Evolutionary conservation across 2,329 filamentous ascomycete genomes (phyloP).

Genomic region (Xylariaceae sp.): DNA sequence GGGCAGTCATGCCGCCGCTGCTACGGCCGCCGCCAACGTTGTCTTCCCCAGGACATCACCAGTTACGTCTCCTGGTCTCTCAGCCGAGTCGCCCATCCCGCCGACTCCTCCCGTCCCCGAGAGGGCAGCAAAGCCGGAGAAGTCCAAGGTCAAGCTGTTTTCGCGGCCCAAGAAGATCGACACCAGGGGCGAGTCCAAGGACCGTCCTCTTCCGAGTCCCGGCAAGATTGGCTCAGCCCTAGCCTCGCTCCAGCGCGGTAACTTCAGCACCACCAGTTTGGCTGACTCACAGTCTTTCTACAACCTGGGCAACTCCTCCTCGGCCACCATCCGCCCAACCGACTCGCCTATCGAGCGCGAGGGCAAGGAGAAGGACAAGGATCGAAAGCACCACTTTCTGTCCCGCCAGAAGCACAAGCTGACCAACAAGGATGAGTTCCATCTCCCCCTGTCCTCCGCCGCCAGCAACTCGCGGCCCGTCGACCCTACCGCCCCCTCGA

Average conservation of each 20-base stretch:
- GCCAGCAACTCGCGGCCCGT: slow-evolving; percentile 74
- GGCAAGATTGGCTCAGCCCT: slow-evolving; percentile 67
- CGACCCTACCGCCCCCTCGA: slow-evolving; percentile 71
- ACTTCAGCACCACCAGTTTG: slow-evolving; percentile 71
- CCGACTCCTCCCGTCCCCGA: slow-evolving; percentile 48
- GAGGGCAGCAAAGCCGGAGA: slow-evolving; percentile 61
- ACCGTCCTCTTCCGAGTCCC: slow-evolving; percentile 69
- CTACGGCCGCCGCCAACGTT: slow-evolving; percentile 69
- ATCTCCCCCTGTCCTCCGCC: slow-evolving; percentile 71
- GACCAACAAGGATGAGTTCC: slow-evolving; percentile 68
- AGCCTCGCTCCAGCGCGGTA: slow-evolving; percentile 61
- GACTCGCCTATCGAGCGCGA: slow-evolving; percentile 49
- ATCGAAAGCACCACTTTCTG: slow-evolving; percentile 77
- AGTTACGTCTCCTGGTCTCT: slow-evolving; percentile 48
- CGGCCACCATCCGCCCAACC: slow-evolving; percentile 68
- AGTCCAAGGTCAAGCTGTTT: slow-evolving; percentile 79
- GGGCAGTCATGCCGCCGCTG: slow-evolving; percentile 60
- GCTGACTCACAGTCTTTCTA: slow-evolving; percentile 69
- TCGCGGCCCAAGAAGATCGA: slow-evolving; percentile 74
- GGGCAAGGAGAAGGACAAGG: slow-evolving; percentile 63
- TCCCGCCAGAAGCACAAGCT: slow-evolving; percentile 78
- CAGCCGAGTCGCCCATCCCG: slow-evolving; percentile 30
- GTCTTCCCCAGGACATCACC: slow-evolving; percentile 65
- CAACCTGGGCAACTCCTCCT: slow-evolving; percentile 71
- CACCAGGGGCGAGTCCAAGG: slow-evolving; percentile 64